Conservation (phyloP, 2,329 filamentous ascomycete genomes). For the Sporothrix inflata region DNA sequence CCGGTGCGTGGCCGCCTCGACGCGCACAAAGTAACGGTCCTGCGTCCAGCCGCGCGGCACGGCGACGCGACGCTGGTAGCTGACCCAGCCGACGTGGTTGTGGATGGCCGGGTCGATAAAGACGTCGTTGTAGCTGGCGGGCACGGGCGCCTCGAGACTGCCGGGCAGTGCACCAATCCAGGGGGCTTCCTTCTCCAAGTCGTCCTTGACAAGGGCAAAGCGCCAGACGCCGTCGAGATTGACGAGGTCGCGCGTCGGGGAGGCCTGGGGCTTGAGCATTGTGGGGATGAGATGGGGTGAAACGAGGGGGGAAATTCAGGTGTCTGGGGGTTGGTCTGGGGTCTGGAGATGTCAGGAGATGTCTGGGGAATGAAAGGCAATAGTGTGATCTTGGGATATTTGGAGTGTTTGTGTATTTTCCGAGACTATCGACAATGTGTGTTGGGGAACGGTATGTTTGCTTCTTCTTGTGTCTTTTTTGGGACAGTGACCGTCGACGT, state of each 20-base stretch:
- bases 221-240: not conserved
- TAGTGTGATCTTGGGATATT: not conserved
- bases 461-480: not conserved
- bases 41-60: not conserved
- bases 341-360: not conserved
- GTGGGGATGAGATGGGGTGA: not conserved
- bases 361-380: too few species aligned
- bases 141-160: not conserved
- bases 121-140: conserved; percentile 13
- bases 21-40: conserved; percentile 2
- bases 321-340: not conserved
- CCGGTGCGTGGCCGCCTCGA: not conserved
- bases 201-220: not conserved
- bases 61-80: not conserved
- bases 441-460: conserved; percentile 1
- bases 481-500: not conserved
- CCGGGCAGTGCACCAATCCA: not conserved
- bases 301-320: not conserved
- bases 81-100: conserved; percentile 7
- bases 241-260: not conserved
- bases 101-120: conserved; percentile 5
- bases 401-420: not conserved
- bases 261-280: not conserved
- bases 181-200: not conserved
- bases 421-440: not conserved